Percentiles rank a stretch among this genome's conserved stretches.
Evolutionary conservation across 306 rosid species (phyloP).

Genomic region (Cicer judaicum): DNA sequence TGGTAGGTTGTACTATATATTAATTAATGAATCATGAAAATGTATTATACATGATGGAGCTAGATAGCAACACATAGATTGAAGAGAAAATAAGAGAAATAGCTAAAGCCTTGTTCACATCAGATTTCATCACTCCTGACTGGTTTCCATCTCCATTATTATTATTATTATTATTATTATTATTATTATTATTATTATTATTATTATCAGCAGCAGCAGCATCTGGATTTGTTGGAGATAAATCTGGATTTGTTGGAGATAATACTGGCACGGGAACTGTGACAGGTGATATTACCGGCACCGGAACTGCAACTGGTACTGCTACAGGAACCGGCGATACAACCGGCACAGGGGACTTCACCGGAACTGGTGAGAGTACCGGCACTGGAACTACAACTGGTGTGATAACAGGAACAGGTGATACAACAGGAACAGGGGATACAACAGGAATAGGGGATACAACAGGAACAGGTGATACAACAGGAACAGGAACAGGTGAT

Average conservation of each 20-base stretch:
- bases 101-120: constrained; percentile 9
- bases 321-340: not conserved
- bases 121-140: constrained; percentile 5
- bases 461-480: not conserved
- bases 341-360: not conserved
- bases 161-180: not conserved
- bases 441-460: not conserved
- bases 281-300: not conserved
- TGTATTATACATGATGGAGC: not conserved
- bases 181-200: too few relatives aligned
- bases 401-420: not conserved
- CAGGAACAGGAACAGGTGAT: not conserved
- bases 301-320: not conserved
- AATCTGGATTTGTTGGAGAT: constrained; percentile 7
- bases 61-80: not conserved
- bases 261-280: not conserved
- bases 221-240: constrained; percentile 3
- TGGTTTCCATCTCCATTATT: not conserved
- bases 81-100: constrained; percentile 15
- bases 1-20: not conserved
- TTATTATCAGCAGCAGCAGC: not conserved
- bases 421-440: not conserved
- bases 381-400: not conserved
- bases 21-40: not conserved
- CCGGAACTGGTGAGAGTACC: not conserved